These are phyloP conservation scores for Adansonia gregorii DNA, from an alignment of 441 rosid genomes.

Conservation along the genomic window DNA sequence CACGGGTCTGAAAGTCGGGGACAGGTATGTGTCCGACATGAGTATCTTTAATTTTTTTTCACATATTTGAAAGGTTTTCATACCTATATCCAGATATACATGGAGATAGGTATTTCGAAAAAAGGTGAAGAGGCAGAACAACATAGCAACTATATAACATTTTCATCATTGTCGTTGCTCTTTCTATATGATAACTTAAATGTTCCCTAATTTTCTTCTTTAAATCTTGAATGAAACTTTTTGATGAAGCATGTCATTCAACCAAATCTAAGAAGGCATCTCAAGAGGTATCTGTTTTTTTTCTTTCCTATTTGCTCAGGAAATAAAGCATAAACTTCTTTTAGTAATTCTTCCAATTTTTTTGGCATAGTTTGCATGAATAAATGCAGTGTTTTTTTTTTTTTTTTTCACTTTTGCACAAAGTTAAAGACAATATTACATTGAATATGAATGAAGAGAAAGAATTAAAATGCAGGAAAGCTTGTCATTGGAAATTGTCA, in stretches of 20 bases:
- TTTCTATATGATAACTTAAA: neutral
- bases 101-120: too few relatives aligned
- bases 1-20: too few relatives aligned
- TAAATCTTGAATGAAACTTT: slow-evolving; percentile 54
- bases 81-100: too few relatives aligned
- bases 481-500: slow-evolving; percentile 34
- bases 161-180: neutral
- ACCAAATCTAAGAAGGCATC: slow-evolving; percentile 36
- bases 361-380: slow-evolving; percentile 1
- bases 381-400: neutral
- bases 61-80: too few relatives aligned
- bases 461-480: slow-evolving; percentile 36
- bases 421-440: neutral
- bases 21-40: too few relatives aligned
- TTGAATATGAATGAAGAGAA: neutral
- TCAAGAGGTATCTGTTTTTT: slow-evolving; percentile 39
- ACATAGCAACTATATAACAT: neutral
- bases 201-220: neutral
- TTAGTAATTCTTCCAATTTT: neutral
- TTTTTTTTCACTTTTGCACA: neutral
- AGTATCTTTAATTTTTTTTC: too few relatives aligned
- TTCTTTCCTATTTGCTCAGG: neutral
- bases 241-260: slow-evolving; percentile 41
- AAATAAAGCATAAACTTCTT: neutral
- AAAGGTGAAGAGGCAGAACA: too few relatives aligned